Conservation (phyloP, 192 early-diverging fungal genomes). For the Kappamyces sp. region DNA sequence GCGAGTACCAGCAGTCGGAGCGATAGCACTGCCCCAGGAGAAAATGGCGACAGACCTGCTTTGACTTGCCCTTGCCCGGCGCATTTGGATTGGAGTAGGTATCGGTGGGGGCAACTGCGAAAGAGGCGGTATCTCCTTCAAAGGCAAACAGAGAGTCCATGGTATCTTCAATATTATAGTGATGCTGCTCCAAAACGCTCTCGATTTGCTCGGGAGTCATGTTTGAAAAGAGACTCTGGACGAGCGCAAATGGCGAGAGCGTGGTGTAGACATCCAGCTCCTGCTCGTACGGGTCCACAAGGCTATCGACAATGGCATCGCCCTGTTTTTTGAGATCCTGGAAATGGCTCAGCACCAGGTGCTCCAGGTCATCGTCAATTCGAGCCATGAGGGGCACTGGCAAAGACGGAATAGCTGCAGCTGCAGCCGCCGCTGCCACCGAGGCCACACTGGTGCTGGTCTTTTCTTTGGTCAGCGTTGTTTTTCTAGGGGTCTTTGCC, state of each 20-base stretch:
- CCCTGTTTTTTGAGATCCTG: neutral
- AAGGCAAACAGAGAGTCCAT: slow-evolving; percentile 21
- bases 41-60: slow-evolving; percentile 48
- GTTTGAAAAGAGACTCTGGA: slow-evolving; percentile 28
- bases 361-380: neutral
- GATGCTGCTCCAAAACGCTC: slow-evolving; percentile 12
- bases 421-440: too few species aligned
- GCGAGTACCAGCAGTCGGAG: slow-evolving; percentile 49
- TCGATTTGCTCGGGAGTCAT: slow-evolving; percentile 21
- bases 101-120: neutral
- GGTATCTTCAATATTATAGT: slow-evolving; percentile 25
- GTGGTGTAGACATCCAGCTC: slow-evolving; percentile 25
- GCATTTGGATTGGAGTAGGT: neutral
- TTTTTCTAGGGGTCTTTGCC: neutral
- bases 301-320: neutral
- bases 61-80: neutral
- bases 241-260: slow-evolving; percentile 25
- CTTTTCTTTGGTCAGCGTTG: neutral
- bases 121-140: neutral
- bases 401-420: too few species aligned
- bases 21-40: slow-evolving; percentile 39
- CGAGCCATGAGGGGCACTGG: neutral
- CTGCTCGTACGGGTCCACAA: neutral
- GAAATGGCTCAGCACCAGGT: too few species aligned
- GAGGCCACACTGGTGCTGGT: neutral